These are phyloP conservation scores for Trametes sp. DNA, from an alignment of 1,284 basidiomycete genomes.

Conservation along the genomic window DNA sequence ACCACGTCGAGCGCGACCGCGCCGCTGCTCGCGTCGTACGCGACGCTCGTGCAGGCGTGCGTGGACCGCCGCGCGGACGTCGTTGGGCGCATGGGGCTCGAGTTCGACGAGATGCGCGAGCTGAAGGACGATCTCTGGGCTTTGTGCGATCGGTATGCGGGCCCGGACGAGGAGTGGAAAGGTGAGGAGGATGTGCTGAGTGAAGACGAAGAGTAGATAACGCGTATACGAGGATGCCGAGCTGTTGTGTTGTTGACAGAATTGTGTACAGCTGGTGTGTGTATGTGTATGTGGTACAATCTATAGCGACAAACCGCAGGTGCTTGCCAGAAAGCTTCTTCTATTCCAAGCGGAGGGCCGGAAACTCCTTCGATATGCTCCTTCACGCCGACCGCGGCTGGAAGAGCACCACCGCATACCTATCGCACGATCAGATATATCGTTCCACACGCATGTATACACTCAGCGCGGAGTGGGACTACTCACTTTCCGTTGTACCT, in stretches of 20 bases:
- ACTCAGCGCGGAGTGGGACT: not conserved
- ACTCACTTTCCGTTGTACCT: constrained; percentile 82
- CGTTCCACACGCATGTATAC: too few species aligned
- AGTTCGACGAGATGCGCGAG: constrained; percentile 44
- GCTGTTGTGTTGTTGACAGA: not conserved
- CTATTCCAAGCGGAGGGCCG: not conserved
- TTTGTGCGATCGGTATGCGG: constrained; percentile 42
- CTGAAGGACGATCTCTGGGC: constrained; percentile 43
- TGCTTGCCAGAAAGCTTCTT: not conserved
- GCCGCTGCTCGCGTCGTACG: constrained; percentile 38
- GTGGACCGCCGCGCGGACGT: constrained; percentile 41
- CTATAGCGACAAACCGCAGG: not conserved
- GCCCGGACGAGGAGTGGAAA: constrained; percentile 24
- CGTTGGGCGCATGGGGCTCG: constrained; percentile 38
- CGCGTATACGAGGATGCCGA: not conserved
- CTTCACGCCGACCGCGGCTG: constrained; percentile 31
- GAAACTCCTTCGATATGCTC: too few species aligned
- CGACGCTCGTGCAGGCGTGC: constrained; percentile 38
- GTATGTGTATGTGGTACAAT: not conserved
- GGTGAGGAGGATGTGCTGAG: constrained; percentile 28
- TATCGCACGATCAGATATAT: constrained; percentile 29
- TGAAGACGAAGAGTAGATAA: constrained; percentile 30
- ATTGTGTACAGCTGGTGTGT: not conserved
- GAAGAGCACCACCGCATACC: constrained; percentile 59
- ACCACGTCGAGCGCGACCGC: constrained; percentile 34